Evolutionary conservation across 352 stramenopile genomes (phyloP).

Genomic region (Achlya hypogyna): DNA sequence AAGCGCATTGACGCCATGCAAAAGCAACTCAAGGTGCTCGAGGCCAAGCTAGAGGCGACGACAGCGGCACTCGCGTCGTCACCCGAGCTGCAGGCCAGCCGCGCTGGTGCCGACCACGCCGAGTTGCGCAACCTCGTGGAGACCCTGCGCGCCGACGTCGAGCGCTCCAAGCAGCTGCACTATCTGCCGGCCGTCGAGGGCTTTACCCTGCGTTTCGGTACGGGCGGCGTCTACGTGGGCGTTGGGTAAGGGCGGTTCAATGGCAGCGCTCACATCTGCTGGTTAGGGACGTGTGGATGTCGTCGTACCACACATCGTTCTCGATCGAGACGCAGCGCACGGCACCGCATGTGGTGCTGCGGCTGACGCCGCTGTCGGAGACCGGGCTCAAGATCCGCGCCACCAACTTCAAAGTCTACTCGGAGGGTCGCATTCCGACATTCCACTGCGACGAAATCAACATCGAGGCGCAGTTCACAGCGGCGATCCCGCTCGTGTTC

Average conservation of each 20-base stretch:
- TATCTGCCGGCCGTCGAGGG: constrained; percentile 52
- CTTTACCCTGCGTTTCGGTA: constrained; percentile 56
- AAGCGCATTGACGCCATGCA: constrained; percentile 60
- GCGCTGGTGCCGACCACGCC: constrained; percentile 53
- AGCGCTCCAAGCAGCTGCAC: constrained; percentile 57
- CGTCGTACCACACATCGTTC: constrained; percentile 64
- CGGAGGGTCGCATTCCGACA: constrained; percentile 51
- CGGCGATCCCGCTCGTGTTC: constrained; percentile 52
- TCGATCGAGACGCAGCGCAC: constrained; percentile 50
- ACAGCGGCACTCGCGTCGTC: constrained; percentile 30
- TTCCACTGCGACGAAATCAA: constrained; percentile 74
- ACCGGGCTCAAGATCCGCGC: constrained; percentile 50
- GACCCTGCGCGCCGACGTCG: constrained; percentile 47
- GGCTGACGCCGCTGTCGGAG: constrained; percentile 44
- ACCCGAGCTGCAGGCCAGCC: constrained; percentile 35
- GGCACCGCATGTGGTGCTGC: constrained; percentile 51
- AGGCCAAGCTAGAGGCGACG: constrained; percentile 55
- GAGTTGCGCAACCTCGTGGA: constrained; percentile 53
- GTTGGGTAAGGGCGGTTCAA: constrained; percentile 24
- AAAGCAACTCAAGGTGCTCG: constrained; percentile 47
- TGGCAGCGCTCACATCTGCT: not conserved
- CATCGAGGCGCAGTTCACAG: constrained; percentile 56
- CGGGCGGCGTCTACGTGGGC: constrained; percentile 59
- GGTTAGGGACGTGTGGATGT: constrained; percentile 46
- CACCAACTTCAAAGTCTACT: constrained; percentile 56